These are phyloP conservation scores for Lactuca saligna DNA, from an alignment of 129 eudicot species.

Conservation along the genomic window DNA sequence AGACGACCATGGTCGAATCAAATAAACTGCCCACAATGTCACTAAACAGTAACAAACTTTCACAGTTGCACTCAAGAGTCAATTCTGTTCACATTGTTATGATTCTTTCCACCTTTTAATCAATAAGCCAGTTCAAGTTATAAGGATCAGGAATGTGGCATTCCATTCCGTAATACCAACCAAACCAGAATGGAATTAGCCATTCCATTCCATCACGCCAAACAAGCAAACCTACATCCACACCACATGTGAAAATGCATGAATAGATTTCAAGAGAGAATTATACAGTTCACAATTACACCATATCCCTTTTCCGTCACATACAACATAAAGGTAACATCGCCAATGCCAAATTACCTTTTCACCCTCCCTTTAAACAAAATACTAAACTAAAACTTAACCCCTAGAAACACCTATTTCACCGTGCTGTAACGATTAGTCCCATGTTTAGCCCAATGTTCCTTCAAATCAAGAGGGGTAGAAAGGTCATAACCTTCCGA, in stretches of 20 bases:
- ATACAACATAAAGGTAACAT: constrained; percentile 14
- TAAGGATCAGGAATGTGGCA: background rate
- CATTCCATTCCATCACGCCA: no score
- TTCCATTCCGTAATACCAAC: no score
- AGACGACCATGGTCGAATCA: no score
- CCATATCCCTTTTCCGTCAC: constrained; percentile 13
- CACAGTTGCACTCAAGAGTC: no score
- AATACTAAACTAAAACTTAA: background rate
- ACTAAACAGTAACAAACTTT: no score
- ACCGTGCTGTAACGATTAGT: constrained; percentile 60
- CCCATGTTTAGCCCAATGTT: constrained; percentile 78
- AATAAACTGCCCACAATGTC: no score
- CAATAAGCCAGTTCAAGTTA: background rate
- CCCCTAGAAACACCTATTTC: constrained; percentile 34
- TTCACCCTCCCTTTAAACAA: background rate
- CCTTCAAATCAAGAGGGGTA: constrained; percentile 63
- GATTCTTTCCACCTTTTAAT: no score
- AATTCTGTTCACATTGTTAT: no score
- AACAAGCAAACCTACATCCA: no score
- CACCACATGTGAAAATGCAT: no score
- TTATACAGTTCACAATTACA: constrained; percentile 18
- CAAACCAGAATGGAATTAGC: no score
- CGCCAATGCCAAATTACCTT: background rate
- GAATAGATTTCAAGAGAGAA: background rate
- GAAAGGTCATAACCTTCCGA: constrained; percentile 69